These are phyloP conservation scores for Globisporangium camurandrum DNA, from an alignment of 352 stramenopile species.

Conservation along the genomic window DNA sequence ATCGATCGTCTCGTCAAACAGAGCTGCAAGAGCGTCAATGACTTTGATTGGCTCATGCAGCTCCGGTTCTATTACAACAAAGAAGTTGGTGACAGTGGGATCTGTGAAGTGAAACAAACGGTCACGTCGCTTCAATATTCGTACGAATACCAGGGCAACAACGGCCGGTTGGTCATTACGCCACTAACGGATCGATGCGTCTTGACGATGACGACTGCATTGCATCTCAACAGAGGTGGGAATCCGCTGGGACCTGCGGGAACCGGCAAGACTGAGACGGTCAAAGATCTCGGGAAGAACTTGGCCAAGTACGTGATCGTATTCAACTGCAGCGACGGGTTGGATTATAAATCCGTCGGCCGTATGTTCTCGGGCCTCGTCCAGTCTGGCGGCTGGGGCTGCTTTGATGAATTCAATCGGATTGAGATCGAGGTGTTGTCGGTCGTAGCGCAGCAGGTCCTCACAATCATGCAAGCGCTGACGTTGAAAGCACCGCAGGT, in stretches of 20 bases:
- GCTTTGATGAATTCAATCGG: constrained; percentile 95
- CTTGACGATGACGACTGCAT: constrained; percentile 89
- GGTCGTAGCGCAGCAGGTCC: constrained; percentile 88
- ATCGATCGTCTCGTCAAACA: constrained; percentile 93
- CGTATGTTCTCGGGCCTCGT: constrained; percentile 92
- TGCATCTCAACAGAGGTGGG: constrained; percentile 88
- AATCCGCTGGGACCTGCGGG: constrained; percentile 89
- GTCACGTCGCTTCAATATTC: constrained; percentile 81
- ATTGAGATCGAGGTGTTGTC: constrained; percentile 94
- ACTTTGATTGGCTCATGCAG: constrained; percentile 91
- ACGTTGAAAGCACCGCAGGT: constrained; percentile 63
- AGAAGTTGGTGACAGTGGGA: constrained; percentile 66
- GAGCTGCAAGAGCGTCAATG: constrained; percentile 86
- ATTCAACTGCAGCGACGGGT: constrained; percentile 92
- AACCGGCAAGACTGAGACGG: constrained; percentile 92
- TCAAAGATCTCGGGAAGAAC: constrained; percentile 93
- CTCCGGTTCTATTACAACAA: constrained; percentile 86
- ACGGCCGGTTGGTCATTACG: constrained; percentile 89
- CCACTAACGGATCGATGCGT: constrained; percentile 90
- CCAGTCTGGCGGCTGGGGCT: constrained; percentile 90
- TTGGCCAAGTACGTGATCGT: constrained; percentile 93
- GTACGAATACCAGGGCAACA: constrained; percentile 85
- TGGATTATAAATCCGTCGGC: constrained; percentile 93
- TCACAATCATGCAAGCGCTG: constrained; percentile 87
- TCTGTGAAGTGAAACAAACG: constrained; percentile 85